phyloP scores from a whole-genome alignment of 129 eudicot species.

The Arctium lappa region DNA sequence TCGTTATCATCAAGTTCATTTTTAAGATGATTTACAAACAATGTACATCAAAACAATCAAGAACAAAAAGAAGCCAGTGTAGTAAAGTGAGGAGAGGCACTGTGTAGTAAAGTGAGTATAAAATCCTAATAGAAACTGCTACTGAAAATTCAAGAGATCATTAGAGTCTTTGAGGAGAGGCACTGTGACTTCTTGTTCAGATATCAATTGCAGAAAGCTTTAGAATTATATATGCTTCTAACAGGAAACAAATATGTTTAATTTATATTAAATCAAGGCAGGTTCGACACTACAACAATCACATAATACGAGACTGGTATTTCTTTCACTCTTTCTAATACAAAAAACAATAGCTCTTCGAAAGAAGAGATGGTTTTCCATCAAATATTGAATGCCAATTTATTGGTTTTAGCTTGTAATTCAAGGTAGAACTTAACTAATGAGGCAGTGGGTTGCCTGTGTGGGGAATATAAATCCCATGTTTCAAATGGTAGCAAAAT shows the following conservation, averaged over 20 bases:
- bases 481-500: too few relatives aligned
- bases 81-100: not conserved
- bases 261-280: conserved; percentile 3
- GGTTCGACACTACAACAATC: conserved; percentile 2
- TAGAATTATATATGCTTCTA: not conserved
- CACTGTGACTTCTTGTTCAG: not conserved
- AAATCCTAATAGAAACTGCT: conserved; percentile 3
- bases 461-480: too few relatives aligned
- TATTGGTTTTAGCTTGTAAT: not conserved
- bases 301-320: not conserved
- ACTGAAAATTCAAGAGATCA: conserved; percentile 1
- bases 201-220: not conserved
- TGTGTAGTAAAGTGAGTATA: not conserved
- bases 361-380: not conserved
- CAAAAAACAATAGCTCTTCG: not conserved
- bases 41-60: conserved; percentile 8
- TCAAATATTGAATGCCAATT: not conserved
- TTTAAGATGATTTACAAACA: not conserved
- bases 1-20: conserved; percentile 8
- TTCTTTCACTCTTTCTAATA: not conserved
- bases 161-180: conserved; percentile 2
- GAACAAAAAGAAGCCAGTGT: conserved; percentile 3
- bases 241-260: not conserved
- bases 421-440: too few relatives aligned
- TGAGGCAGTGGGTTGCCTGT: too few relatives aligned